A percentile compares a stretch with the other conserved stretches of the same genome.
Conservation (phyloP, 257 asterid genomes). For the Nicotiana sylvestris region DNA sequence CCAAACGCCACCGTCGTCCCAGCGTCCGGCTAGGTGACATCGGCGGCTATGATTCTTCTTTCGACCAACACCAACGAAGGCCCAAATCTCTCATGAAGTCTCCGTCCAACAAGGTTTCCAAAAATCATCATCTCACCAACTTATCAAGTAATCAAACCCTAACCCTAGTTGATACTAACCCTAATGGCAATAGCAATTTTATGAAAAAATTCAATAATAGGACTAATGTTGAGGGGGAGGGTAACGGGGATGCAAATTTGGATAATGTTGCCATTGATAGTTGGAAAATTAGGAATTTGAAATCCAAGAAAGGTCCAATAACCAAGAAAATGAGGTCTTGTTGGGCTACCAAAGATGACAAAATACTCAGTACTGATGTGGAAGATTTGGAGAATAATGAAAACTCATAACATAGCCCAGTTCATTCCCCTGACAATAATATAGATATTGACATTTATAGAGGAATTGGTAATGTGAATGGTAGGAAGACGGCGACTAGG, state of each 20-base stretch:
- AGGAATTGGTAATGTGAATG: neutral
- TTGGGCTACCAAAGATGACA: neutral
- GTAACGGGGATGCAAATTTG: neutral
- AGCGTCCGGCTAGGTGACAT: conserved; percentile 23
- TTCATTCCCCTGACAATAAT: conserved; percentile 3
- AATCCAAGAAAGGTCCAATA: neutral
- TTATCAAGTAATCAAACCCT: conserved; percentile 13
- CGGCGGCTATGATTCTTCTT: conserved; percentile 7
- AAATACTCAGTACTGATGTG: neutral
- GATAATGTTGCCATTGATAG: conserved; percentile 13
- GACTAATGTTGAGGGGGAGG: conserved; percentile 13
- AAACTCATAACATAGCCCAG: conserved; percentile 11
- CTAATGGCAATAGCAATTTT: neutral
- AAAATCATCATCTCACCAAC: neutral
- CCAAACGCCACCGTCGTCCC: conserved; percentile 24
- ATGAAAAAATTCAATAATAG: neutral
- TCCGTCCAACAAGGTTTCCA: neutral
- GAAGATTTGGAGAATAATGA: conserved; percentile 12
- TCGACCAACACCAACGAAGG: conserved; percentile 2
- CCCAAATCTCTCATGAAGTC: neutral
- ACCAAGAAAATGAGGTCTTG: conserved; percentile 13
- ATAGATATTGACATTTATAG: neutral
- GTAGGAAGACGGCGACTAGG: conserved; percentile 11
- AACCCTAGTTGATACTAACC: neutral
- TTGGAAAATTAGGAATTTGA: conserved; percentile 17